Conservation (phyloP, 2,329 filamentous ascomycete genomes). For the Huntiella decipiens region DNA sequence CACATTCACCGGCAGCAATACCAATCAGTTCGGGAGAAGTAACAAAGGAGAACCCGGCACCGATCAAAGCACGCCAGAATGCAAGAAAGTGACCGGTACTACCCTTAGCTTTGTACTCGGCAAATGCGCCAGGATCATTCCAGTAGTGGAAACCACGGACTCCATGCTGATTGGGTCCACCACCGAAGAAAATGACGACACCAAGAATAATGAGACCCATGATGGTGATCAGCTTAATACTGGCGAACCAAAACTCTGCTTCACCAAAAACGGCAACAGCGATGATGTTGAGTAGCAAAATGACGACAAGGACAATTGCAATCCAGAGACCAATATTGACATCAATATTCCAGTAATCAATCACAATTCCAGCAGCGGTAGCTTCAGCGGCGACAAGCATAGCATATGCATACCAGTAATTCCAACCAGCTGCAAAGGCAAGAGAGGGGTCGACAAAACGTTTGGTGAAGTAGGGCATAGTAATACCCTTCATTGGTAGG, state of each 20-base stretch:
- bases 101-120: conserved; percentile 27
- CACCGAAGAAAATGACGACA: conserved; percentile 36
- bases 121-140: conserved; percentile 25
- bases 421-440: conserved; percentile 39
- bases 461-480: conserved; percentile 35
- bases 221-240: conserved; percentile 40
- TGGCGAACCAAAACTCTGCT: conserved; percentile 42
- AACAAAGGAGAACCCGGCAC: conserved; percentile 43
- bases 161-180: conserved; percentile 29
- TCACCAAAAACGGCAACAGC: conserved; percentile 40
- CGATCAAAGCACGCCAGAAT: conserved; percentile 37
- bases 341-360: conserved; percentile 38
- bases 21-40: conserved; percentile 44
- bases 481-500: conserved; percentile 36
- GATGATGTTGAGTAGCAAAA: conserved; percentile 36
- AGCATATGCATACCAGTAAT: conserved; percentile 43
- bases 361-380: conserved; percentile 36
- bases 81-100: conserved; percentile 35
- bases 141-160: conserved; percentile 26
- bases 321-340: conserved; percentile 40
- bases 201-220: conserved; percentile 36
- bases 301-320: conserved; percentile 33
- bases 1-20: conserved; percentile 45
- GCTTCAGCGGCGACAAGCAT: conserved; percentile 39
- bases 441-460: conserved; percentile 36